Evolutionary conservation across 257 asterid species (phyloP), one percentile per base, ranked within the genome.

Genomic region (Solanum chilense): DNA sequence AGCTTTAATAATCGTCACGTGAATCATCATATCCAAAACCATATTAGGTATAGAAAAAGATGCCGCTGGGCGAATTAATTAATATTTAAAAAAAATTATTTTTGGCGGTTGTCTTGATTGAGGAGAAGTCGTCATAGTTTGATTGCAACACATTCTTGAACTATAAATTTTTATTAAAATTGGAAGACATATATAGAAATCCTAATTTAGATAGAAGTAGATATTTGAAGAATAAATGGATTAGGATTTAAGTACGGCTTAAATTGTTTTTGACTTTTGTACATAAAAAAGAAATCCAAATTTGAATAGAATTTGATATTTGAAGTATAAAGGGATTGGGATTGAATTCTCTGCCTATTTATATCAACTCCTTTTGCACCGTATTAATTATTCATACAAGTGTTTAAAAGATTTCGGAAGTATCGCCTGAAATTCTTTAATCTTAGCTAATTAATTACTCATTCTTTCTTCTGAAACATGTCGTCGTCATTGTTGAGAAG

Each of bases 401-500:
- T 52, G 60, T 52, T 52, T 52, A 16, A 2, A 52, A 4, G 12
- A 3, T 3, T 21, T 21, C 41, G 1, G 66, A 56, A 56, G 66
- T 20, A 20, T 9, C 0, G 25, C 25, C 5, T 58, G 12, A 8
- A 58, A 58, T 58, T 56, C 10, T 16, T 52, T 52, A 10, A 20
- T 56, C 27, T 58, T 12, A 58, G 5, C 25, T 20, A 7, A 7
- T 9, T 44, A 44, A 12, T 9, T 58, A 20, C 11, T 58, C 66
- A 21, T 58, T 58, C 66, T 9, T 58, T 58, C 68, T 58, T 58
- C 68, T 21, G 2, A 58, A 58, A 58, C 27, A 58, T 58, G 68
- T 58, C 27, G 0, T 58, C 6, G 2, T 58, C 27, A 0, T 58
- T 1, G 39, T 35, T 35, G 5, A 58, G 1, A 21, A 21, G 13